Conservation (phyloP, 345 rosid genomes). For the Kernera saxatilis region DNA sequence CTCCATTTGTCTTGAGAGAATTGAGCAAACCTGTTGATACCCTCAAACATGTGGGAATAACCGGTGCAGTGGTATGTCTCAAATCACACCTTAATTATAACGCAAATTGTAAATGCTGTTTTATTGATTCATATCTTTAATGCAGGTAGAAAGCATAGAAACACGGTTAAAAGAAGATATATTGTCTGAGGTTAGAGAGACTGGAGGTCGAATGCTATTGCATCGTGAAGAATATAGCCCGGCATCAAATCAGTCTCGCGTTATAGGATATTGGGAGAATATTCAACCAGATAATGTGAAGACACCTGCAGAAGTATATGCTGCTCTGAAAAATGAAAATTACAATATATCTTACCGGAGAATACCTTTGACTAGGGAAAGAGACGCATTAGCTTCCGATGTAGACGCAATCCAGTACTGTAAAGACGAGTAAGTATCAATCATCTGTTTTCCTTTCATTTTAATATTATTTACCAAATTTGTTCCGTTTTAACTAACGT, state of each 20-base stretch:
- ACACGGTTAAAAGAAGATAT: constrained; percentile 89
- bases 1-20: constrained; percentile 88
- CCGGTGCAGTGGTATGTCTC: constrained; percentile 67
- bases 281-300: constrained; percentile 73
- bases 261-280: constrained; percentile 93
- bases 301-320: constrained; percentile 89
- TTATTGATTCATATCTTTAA: constrained; percentile 6
- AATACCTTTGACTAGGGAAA: constrained; percentile 94
- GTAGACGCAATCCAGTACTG: constrained; percentile 75
- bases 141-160: constrained; percentile 88
- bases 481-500: background rate
- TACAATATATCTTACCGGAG: constrained; percentile 66
- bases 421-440: constrained; percentile 65
- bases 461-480: background rate
- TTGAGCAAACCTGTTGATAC: constrained; percentile 87
- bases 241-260: constrained; percentile 62
- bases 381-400: constrained; percentile 84
- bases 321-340: constrained; percentile 61
- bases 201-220: constrained; percentile 83
- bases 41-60: constrained; percentile 88
- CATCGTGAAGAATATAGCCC: constrained; percentile 91
- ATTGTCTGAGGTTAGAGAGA: constrained; percentile 56
- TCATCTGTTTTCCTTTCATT: background rate
- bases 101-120: background rate
- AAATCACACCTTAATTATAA: background rate